A percentile compares a stretch with the other conserved stretches of the same genome.
Evolutionary conservation across 257 asterid species (phyloP).

Genomic region (Ocimum tenuiflorum): DNA sequence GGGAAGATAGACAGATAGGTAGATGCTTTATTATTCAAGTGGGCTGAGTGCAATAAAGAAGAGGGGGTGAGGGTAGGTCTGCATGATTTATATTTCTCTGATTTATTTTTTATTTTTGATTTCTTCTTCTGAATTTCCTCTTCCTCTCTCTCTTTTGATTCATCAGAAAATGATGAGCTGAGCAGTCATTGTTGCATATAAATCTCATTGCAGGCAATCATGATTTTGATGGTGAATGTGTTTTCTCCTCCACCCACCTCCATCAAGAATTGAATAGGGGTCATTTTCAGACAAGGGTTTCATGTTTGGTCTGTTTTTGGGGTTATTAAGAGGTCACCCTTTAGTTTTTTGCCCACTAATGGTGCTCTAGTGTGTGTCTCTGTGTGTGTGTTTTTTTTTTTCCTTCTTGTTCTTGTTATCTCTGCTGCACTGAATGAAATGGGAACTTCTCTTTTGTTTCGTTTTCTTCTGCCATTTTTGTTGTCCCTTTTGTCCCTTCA

Average conservation of each 20-base stretch:
- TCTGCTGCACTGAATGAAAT: conserved; percentile 70
- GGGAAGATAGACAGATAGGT: conserved; percentile 20
- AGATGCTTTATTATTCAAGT: conserved; percentile 23
- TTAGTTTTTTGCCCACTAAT: conserved; percentile 29
- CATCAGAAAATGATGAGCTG: neutral
- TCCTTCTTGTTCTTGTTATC: neutral
- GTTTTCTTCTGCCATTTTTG: neutral
- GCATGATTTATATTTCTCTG: conserved; percentile 12
- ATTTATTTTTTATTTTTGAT: neutral
- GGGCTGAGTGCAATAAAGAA: conserved; percentile 28
- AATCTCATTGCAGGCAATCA: conserved; percentile 32
- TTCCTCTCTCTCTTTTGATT: neutral
- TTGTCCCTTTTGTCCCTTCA: conserved; percentile 19
- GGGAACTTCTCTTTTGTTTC: conserved; percentile 26
- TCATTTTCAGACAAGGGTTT: conserved; percentile 47
- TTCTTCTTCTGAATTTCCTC: neutral
- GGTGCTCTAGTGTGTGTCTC: conserved; percentile 22
- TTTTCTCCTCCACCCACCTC: conserved; percentile 35
- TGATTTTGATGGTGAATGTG: conserved; percentile 37
- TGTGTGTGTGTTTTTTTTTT: neutral
- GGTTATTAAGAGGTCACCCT: conserved; percentile 27
- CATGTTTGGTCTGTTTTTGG: conserved; percentile 34
- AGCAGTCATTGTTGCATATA: conserved; percentile 25
- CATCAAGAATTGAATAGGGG: conserved; percentile 21
- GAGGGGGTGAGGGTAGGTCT: conserved; percentile 21